Base-by-base conservation (phyloP, 345 rosid species). In the Stellera chamaejasme region DNA sequence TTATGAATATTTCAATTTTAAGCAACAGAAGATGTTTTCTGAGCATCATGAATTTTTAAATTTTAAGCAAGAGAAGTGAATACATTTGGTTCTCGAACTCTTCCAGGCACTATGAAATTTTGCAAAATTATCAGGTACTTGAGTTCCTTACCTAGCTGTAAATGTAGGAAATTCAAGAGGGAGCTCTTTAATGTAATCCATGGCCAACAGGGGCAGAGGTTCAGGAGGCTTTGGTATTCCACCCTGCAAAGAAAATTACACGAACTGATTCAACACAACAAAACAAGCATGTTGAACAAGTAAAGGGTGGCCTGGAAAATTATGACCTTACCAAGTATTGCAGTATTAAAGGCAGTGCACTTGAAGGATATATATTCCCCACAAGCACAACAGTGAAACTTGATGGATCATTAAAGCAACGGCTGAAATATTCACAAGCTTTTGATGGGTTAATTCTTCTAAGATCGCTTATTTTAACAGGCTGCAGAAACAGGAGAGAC, bases 381-480 rank as follows among this genome's bases (percentile, higher is more conserved):
- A 91, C 95, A 52, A 91, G 82, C 65, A 83, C 90, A 23, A 88
- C 82, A 27, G 98, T 85, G 65, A 88, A 88, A 59, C 82, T 80
- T 58, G 98, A 88, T 68, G 96, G 96, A 80, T 91, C 96, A 80
- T 78, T 83, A 67, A 85, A 88, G 74, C 98, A 88, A 67, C 65
- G 63, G 68, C 76, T 91, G 72, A 88, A 91, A 73, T 85, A 91
- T 54, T 88, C 92, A 39, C 98, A 91, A 43, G 95, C 95, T 67
- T 81, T 85, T 39, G 79, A n/a, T 16, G 98, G 98, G 69, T 87
- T 81, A 60, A 91, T 91, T 62, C 74, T 83, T 55, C 59, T 71
- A 43, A 88, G 95, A 66, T 91, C 95, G 66, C 74, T 71, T 66
- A 75, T 72, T 67, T 73, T 80, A 59, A 91, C 75, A 50, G 92